Conservation (phyloP, 1,284 basidiomycete genomes). For the Ustilago tritici region DNA sequence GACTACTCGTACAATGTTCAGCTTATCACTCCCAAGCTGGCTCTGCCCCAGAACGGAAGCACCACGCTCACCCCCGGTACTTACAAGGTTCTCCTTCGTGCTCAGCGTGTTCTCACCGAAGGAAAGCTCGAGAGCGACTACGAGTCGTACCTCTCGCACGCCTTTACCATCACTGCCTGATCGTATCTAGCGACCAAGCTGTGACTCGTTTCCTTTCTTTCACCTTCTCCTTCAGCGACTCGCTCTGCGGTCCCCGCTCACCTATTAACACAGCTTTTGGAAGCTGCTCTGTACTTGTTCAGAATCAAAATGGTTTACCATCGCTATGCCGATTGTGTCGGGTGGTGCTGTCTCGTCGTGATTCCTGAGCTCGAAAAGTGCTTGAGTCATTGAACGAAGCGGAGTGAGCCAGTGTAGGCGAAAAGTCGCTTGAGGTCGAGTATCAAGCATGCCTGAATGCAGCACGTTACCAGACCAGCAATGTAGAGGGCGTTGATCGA, state of each 20-base stretch:
- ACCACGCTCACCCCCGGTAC: constrained; percentile 74
- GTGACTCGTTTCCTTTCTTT: not conserved
- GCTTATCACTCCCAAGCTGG: constrained; percentile 25
- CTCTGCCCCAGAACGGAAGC: constrained; percentile 38
- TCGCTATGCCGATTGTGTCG: not conserved
- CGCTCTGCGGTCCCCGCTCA: constrained; percentile 7
- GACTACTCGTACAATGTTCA: constrained; percentile 48
- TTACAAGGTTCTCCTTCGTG: constrained; percentile 76
- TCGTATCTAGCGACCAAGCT: not conserved
- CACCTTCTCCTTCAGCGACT: constrained; percentile 8
- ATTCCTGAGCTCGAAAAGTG: too few species aligned
- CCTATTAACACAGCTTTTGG: not conserved
- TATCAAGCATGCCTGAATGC: too few species aligned
- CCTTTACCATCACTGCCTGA: constrained; percentile 47
- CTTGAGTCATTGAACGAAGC: too few species aligned
- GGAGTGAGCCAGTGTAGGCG: too few species aligned
- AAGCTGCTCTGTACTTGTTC: not conserved
- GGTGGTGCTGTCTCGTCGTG: too few species aligned
- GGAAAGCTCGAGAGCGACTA: constrained; percentile 74
- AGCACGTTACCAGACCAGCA: too few species aligned
- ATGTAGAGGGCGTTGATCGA: too few species aligned
- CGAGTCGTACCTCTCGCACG: constrained; percentile 72
- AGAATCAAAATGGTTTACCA: constrained; percentile 3
- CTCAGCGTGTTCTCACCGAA: constrained; percentile 76
- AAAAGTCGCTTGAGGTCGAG: too few species aligned